Evolutionary conservation across 176 grass and related monocot species (phyloP), one percentile per base, ranked within the genome.

Genomic region (Aegilops longissima): DNA sequence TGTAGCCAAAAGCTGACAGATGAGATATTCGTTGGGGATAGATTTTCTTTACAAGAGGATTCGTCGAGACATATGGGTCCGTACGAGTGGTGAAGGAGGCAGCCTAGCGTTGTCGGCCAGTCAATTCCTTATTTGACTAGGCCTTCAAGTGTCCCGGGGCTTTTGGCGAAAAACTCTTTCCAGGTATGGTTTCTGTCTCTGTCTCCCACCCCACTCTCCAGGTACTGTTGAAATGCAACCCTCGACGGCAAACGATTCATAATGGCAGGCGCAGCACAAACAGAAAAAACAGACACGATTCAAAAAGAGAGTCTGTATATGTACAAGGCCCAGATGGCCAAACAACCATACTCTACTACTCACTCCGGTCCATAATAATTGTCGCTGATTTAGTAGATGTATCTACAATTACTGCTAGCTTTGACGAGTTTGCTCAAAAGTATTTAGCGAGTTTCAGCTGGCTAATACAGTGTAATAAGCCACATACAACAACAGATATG

Each of bases 401-500:
- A 52, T 17, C 13, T 52, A 52, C 49, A 52, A 52, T 5, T 17
- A 52, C 49, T 52, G 2, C 16, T 54, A 54, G 51, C 16, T 18
- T 52, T 63, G 66, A 49, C 30, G 76, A 24, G 47, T 21, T 36
- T 18, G 58, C 33, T 66, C 5, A 18, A 18, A 27, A 75, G 76
- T 51, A 67, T 34, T 52, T 70, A 25, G 61, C 20, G 45, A 51
- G 5, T 78, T 62, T 7, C 24, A 35, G 45, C 30, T 70, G 12
- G 49, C 62, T 65, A 59, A 36, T 24, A 92, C 38, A 56, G 30
- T 6, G 38, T 44, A 44, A 73, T n/a, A 61, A 18, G 89, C 61
- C 76, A 70, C 24, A 30, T 40, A 82, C 79, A 90, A 73, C 70
- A 89, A 71, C 33, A 83, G 0, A 68, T 4, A 21, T 59, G 20